Evolutionary conservation across 176 grass and related monocot genomes (phyloP), one percentile per base, ranked within the genome.

Genomic region (Oryza longistaminata): DNA sequence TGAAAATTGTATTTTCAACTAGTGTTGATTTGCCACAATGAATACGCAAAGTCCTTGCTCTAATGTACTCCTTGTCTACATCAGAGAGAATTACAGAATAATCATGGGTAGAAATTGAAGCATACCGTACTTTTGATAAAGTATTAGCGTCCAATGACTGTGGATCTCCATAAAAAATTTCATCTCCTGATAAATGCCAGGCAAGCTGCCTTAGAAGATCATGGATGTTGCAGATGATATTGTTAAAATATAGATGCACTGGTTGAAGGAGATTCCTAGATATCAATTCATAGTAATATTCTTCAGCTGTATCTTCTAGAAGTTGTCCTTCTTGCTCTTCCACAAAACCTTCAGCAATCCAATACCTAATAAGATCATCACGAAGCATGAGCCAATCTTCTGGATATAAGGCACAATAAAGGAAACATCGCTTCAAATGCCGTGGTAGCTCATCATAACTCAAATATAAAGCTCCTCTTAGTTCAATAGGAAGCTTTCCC

Each of bases 381-480:
- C 46, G 35, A 37, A 27, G 26, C 26, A 27, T 37, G 35, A 5
- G 3, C 33, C 33, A 4, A 37, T 37, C 4, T 37, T 37, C 35
- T 5, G 35, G 35, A 6, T 5, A 37, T 4, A 37, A 6, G 3
- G 35, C 35, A 37, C 35, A 88, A 13, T 71, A 88, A 16, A 88
- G 82, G 6, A 93, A 93, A 35, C 88, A 93, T 16, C 82, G 66
- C 43, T 90, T 85, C n/a, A 90, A 34, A 3, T 60, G 2, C 0
- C 19, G 3, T 22, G 92, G 21, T 17, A 94, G 34, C 13, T 82
- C 87, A 13, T 87, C 76, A 19, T 87, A 94, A 46, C 92, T 94
- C 34, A 91, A 40, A 71, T 82, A 87, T 0, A 89, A 40, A 44
- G 84, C 87, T 4, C 83, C 64, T 11, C 37, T 19, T 2, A 89